phyloP scores from a whole-genome alignment of 1,284 basidiomycete genomes.

The Apiotrichum laibachii region DNA sequence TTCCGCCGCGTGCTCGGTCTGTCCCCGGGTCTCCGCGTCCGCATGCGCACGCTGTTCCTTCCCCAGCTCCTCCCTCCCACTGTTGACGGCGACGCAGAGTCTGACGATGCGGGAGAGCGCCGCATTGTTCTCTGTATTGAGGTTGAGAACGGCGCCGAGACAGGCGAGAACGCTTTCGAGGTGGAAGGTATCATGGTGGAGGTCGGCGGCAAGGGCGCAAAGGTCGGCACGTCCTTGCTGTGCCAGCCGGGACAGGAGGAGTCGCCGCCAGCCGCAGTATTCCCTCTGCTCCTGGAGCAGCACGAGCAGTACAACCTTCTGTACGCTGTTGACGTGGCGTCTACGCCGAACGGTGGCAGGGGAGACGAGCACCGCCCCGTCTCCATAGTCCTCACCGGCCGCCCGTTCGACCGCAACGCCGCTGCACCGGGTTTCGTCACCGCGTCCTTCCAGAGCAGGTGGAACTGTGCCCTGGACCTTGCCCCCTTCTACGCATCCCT shows the following conservation, averaged over 20 bases:
- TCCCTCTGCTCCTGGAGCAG: slow-evolving; percentile 66
- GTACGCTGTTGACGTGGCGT: slow-evolving; percentile 64
- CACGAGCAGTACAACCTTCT: slow-evolving; percentile 80
- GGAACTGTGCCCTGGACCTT: slow-evolving; percentile 83
- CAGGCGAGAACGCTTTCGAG: slow-evolving; percentile 60
- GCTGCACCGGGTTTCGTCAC: slow-evolving; percentile 55
- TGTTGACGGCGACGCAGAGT: slow-evolving; percentile 49
- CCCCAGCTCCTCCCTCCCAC: slow-evolving; percentile 65
- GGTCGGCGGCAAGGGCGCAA: slow-evolving; percentile 71
- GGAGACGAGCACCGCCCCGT: slow-evolving; percentile 68
- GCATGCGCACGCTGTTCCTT: slow-evolving; percentile 83
- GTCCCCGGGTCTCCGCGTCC: slow-evolving; percentile 74
- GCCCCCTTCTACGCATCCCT: slow-evolving; percentile 50
- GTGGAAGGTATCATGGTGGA: slow-evolving; percentile 69
- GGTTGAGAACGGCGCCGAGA: slow-evolving; percentile 60
- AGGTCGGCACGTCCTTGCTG: slow-evolving; percentile 54
- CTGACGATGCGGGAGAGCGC: slow-evolving; percentile 72
- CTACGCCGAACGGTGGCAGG: slow-evolving; percentile 25
- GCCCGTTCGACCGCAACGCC: slow-evolving; percentile 52
- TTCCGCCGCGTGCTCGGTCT: slow-evolving; percentile 74
- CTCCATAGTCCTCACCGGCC: slow-evolving; percentile 70
- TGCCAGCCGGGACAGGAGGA: slow-evolving; percentile 51
- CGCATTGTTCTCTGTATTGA: slow-evolving; percentile 83
- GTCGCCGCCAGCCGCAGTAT: slow-evolving; percentile 38
- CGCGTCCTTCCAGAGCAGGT: slow-evolving; percentile 69